Evolutionary conservation across 139 green algal genomes (phyloP).

Genomic region (Chlamydomonas applanata): DNA sequence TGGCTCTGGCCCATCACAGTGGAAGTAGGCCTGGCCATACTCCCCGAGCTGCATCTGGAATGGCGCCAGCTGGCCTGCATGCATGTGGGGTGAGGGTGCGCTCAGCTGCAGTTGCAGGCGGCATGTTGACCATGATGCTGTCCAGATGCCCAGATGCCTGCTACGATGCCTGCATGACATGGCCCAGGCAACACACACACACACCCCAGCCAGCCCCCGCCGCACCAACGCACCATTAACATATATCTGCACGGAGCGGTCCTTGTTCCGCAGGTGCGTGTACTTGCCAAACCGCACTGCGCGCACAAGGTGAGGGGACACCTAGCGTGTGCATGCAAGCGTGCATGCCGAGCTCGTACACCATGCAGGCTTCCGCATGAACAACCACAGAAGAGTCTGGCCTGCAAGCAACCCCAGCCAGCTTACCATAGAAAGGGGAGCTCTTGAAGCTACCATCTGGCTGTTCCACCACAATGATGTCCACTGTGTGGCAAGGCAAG

Average conservation of each 20-base stretch:
- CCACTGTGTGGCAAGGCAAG: conserved; percentile 60
- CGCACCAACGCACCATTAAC: conserved; percentile 86
- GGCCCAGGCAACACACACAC: background rate
- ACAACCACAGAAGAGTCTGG: background rate
- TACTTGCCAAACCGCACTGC: conserved; percentile 95
- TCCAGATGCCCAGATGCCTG: background rate
- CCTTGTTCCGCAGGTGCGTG: conserved; percentile 69
- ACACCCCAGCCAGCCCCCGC: background rate
- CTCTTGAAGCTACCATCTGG: conserved; percentile 76
- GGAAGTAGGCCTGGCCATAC: conserved; percentile 80
- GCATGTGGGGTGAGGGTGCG: too few species aligned
- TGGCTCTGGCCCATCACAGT: conserved; percentile 37
- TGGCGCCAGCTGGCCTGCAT: conserved; percentile 48
- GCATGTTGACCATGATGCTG: too few species aligned
- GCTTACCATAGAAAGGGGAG: conserved; percentile 85
- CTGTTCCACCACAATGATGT: conserved; percentile 88
- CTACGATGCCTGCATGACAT: background rate
- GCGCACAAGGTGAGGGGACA: background rate
- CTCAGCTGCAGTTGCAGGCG: too few species aligned
- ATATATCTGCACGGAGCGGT: conserved; percentile 68
- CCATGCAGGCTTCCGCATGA: background rate
- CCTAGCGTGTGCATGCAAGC: conserved; percentile 5
- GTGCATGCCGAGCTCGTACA: background rate
- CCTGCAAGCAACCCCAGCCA: background rate
- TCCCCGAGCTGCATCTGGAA: conserved; percentile 79